These are phyloP conservation scores for Neurospora sp. DNA, from an alignment of 495 filamentous ascomycete genomes.

Conservation along the genomic window DNA sequence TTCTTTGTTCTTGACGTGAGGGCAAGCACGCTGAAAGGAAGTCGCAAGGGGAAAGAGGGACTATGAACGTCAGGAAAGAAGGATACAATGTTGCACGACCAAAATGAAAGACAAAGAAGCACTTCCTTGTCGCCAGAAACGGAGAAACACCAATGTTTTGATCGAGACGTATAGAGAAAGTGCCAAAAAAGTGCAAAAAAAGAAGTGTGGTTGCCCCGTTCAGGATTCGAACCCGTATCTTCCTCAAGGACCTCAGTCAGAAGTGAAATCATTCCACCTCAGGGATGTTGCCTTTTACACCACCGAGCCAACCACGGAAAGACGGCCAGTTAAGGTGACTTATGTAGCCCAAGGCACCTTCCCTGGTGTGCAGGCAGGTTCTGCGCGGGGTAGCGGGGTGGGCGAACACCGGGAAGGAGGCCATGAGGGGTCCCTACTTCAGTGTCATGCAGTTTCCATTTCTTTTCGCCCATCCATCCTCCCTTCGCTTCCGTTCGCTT, in stretches of 20 bases:
- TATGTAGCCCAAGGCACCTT: neutral
- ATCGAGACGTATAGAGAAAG: too few species aligned
- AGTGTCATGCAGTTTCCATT: too few species aligned
- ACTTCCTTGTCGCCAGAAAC: too few species aligned
- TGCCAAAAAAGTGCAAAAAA: neutral
- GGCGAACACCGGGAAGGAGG: neutral
- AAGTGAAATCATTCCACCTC: neutral
- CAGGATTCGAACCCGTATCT: neutral
- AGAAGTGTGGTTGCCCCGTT: neutral
- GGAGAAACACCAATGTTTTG: too few species aligned
- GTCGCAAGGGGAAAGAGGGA: too few species aligned
- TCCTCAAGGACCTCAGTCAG: neutral
- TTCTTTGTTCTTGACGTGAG: too few species aligned
- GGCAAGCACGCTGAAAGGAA: too few species aligned
- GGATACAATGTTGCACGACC: too few species aligned
- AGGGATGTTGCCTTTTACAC: neutral
- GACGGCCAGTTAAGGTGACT: neutral
- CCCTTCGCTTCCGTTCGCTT: too few species aligned
- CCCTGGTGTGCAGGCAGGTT: neutral
- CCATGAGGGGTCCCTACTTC: neutral
- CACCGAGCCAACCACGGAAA: neutral
- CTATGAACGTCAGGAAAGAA: too few species aligned
- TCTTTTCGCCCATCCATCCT: too few species aligned
- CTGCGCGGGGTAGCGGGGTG: neutral
- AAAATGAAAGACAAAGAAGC: too few species aligned